Evolutionary conservation across 805 yeast genomes (phyloP).

Genomic region (Wickerhamiella vanderwaltii): DNA sequence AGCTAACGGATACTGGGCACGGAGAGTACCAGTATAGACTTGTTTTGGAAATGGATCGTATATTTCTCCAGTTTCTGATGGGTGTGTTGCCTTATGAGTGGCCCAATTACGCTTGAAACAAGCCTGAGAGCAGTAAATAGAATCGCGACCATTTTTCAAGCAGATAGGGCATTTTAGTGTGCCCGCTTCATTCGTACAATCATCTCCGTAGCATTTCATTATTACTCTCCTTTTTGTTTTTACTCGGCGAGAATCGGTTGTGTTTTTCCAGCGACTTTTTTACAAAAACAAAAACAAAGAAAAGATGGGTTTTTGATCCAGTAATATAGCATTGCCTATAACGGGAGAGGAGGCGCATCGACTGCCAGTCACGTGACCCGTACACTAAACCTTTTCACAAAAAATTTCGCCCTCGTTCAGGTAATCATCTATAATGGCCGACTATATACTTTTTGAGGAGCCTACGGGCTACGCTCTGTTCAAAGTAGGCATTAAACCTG

Average conservation of each 20-base stretch:
- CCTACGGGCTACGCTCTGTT: slow-evolving; percentile 97
- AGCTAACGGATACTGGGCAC: slow-evolving; percentile 72
- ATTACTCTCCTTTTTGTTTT: background rate
- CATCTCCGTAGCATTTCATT: slow-evolving; percentile 55
- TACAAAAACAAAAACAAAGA: too few relatives aligned
- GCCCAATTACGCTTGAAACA: slow-evolving; percentile 58
- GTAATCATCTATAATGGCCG: slow-evolving; percentile 40
- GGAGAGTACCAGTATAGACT: slow-evolving; percentile 58
- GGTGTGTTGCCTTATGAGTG: slow-evolving; percentile 62
- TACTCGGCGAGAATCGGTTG: background rate
- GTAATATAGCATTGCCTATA: too few relatives aligned
- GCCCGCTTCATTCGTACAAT: slow-evolving; percentile 78
- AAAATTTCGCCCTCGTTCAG: slow-evolving; percentile 5
- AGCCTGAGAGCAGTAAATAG: slow-evolving; percentile 66
- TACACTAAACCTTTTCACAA: background rate
- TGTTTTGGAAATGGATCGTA: slow-evolving; percentile 83
- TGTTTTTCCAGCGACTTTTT: too few relatives aligned
- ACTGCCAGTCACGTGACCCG: slow-evolving; percentile 1
- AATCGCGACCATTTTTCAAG: slow-evolving; percentile 51
- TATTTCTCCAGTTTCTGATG: slow-evolving; percentile 33
- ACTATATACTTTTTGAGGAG: slow-evolving; percentile 91
- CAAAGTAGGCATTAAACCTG: slow-evolving; percentile 88
- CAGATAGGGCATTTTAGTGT: slow-evolving; percentile 84
- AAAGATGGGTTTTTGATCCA: too few relatives aligned
- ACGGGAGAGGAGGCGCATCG: too few relatives aligned